These are phyloP conservation scores for Fraxinus quadrangulata DNA, from an alignment of 257 asterid genomes.

Conservation along the genomic window DNA sequence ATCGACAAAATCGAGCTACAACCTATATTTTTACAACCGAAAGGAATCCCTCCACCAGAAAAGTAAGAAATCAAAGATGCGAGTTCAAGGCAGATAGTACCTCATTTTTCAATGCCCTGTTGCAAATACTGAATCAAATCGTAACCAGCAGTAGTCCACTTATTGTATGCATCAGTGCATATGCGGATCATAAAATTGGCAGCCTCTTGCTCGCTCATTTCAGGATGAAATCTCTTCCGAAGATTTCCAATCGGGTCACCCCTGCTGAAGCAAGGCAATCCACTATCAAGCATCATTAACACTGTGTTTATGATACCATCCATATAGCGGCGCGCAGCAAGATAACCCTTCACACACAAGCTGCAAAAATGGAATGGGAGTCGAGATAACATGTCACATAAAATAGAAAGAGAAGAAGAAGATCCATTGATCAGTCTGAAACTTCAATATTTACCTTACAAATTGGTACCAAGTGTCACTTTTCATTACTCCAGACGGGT, in stretches of 20 bases:
- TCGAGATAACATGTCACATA: neutral
- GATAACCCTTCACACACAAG: slow-evolving; percentile 94
- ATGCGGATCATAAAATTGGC: slow-evolving; percentile 85
- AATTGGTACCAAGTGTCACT: slow-evolving; percentile 91
- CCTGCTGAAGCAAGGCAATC: slow-evolving; percentile 96
- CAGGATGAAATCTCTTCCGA: slow-evolving; percentile 94
- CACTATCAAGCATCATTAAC: slow-evolving; percentile 82
- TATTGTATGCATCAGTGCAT: slow-evolving; percentile 92
- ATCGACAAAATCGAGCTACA: neutral
- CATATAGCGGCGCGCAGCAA: slow-evolving; percentile 91
- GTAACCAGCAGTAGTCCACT: slow-evolving; percentile 96
- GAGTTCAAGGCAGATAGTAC: slow-evolving; percentile 16
- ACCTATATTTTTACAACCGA: neutral
- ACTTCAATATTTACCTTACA: slow-evolving; percentile 55
- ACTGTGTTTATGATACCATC: slow-evolving; percentile 88
- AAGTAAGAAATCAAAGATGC: slow-evolving; percentile 26
- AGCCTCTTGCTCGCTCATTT: slow-evolving; percentile 97
- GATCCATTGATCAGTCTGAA: neutral
- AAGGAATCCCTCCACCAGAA: neutral
- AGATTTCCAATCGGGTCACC: slow-evolving; percentile 97
- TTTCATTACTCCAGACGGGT: slow-evolving; percentile 96
- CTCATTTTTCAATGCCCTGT: slow-evolving; percentile 96
- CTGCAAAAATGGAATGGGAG: slow-evolving; percentile 38
- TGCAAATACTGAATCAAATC: slow-evolving; percentile 96
- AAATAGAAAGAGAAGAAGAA: neutral